phyloP scores from a whole-genome alignment of 202 grass and related monocot species.

The Cymbopogon flexuosus region DNA sequence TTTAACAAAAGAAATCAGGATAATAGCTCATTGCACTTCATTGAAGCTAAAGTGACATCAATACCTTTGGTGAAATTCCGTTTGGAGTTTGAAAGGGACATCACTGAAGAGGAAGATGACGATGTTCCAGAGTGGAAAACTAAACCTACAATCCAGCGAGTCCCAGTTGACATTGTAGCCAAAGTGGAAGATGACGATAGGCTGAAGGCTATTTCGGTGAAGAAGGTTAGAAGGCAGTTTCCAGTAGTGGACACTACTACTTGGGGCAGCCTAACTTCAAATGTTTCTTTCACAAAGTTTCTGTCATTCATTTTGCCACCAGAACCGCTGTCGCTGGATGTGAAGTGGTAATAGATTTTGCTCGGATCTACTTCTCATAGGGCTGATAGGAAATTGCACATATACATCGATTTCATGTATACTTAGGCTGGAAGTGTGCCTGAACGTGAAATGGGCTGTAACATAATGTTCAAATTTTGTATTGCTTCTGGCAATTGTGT shows the following conservation, averaged over 20 bases:
- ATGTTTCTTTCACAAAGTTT: slow-evolving; percentile 86
- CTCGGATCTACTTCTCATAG: slow-evolving; percentile 14
- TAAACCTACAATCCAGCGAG: slow-evolving; percentile 44
- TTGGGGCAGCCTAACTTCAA: slow-evolving; percentile 78
- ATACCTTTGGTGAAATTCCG: slow-evolving; percentile 58
- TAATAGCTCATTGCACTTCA: slow-evolving; percentile 46
- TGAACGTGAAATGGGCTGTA: slow-evolving; percentile 19
- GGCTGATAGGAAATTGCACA: slow-evolving; percentile 40
- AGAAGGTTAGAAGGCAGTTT: slow-evolving; percentile 55
- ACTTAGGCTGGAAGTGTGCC: slow-evolving; percentile 29
- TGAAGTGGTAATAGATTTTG: slow-evolving; percentile 62
- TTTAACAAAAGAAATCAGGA: slow-evolving; percentile 39
- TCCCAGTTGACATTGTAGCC: slow-evolving; percentile 57
- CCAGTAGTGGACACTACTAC: slow-evolving; percentile 47
- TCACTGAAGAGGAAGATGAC: slow-evolving; percentile 48
- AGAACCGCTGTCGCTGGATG: slow-evolving; percentile 73
- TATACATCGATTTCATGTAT: slow-evolving; percentile 44
- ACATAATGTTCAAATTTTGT: slow-evolving; percentile 29
- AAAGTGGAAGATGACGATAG: slow-evolving; percentile 55
- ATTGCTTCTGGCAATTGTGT: not conserved
- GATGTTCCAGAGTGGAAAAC: slow-evolving; percentile 76
- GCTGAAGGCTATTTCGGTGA: slow-evolving; percentile 60
- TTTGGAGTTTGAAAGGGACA: slow-evolving; percentile 69
- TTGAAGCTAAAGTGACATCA: slow-evolving; percentile 63
- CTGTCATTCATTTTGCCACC: slow-evolving; percentile 65